Evolutionary conservation across 352 stramenopile genomes (phyloP).

Genomic region (Pythium chondricola): DNA sequence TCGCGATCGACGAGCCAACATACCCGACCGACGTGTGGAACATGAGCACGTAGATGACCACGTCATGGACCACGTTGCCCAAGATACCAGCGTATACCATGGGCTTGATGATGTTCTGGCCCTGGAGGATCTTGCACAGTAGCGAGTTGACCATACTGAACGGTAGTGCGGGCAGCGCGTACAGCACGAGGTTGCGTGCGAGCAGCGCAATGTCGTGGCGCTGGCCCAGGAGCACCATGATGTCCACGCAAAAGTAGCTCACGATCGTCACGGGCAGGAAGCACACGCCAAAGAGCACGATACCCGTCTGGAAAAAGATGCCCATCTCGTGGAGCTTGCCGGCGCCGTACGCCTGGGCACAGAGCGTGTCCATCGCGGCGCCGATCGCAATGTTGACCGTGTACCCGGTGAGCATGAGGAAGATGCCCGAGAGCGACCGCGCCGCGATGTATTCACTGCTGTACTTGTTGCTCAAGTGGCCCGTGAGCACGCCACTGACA

Average conservation of each 20-base stretch:
- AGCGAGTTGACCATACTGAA: constrained; percentile 79
- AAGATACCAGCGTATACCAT: constrained; percentile 76
- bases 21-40: constrained; percentile 73
- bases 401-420: constrained; percentile 79
- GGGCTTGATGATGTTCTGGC: constrained; percentile 78
- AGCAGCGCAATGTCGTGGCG: constrained; percentile 53
- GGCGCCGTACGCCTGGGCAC: constrained; percentile 76
- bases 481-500: constrained; percentile 57
- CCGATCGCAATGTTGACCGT: constrained; percentile 79
- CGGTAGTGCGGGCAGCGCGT: constrained; percentile 72
- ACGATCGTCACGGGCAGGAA: constrained; percentile 54
- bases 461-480: constrained; percentile 48
- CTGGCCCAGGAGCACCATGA: constrained; percentile 73
- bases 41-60: constrained; percentile 84
- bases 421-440: constrained; percentile 63
- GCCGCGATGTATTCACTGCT: constrained; percentile 79
- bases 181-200: constrained; percentile 59
- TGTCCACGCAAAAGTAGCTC: constrained; percentile 72
- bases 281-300: constrained; percentile 56
- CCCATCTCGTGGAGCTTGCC: constrained; percentile 82
- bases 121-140: constrained; percentile 80
- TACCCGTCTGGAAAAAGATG: constrained; percentile 81
- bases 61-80: constrained; percentile 72
- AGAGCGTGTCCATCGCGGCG: constrained; percentile 88
- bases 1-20: constrained; percentile 69